These are phyloP conservation scores for Gossypium australe DNA, from an alignment of 345 rosid genomes.

Conservation along the genomic window DNA sequence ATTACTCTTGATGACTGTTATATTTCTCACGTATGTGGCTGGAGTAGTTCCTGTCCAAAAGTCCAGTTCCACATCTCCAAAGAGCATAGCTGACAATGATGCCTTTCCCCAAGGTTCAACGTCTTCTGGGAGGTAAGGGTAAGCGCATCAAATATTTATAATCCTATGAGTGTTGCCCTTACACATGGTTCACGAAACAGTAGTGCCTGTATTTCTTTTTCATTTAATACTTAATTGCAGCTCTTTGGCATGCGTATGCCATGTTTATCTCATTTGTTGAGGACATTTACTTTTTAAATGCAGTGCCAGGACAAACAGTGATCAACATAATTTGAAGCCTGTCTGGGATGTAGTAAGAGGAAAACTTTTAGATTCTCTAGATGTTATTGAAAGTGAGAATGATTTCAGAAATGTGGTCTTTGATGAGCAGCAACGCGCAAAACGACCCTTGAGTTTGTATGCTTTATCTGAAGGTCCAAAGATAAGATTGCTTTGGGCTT, in stretches of 20 bases:
- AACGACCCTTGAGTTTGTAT: slow-evolving; percentile 52
- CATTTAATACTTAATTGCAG: background rate
- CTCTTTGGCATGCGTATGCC: background rate
- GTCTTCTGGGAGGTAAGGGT: slow-evolving; percentile 94
- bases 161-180: background rate
- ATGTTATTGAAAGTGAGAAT: slow-evolving; percentile 36
- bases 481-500: slow-evolving; percentile 66
- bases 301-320: slow-evolving; percentile 39
- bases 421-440: slow-evolving; percentile 40
- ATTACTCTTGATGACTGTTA: slow-evolving; percentile 60
- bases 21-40: slow-evolving; percentile 74
- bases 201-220: background rate
- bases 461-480: slow-evolving; percentile 70
- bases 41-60: slow-evolving; percentile 65
- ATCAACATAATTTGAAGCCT: slow-evolving; percentile 28
- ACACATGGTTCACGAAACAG: background rate
- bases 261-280: slow-evolving; percentile 10
- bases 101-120: slow-evolving; percentile 31
- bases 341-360: slow-evolving; percentile 60
- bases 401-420: slow-evolving; percentile 34
- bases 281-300: slow-evolving; percentile 13
- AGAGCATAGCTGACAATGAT: slow-evolving; percentile 23
- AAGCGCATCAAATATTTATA: slow-evolving; percentile 28
- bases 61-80: slow-evolving; percentile 28
- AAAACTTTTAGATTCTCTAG: slow-evolving; percentile 70